Evolutionary conservation across 2,329 filamentous ascomycete genomes (phyloP), one percentile per base, ranked within the genome.

Genomic region (Claviceps lovelessii): DNA sequence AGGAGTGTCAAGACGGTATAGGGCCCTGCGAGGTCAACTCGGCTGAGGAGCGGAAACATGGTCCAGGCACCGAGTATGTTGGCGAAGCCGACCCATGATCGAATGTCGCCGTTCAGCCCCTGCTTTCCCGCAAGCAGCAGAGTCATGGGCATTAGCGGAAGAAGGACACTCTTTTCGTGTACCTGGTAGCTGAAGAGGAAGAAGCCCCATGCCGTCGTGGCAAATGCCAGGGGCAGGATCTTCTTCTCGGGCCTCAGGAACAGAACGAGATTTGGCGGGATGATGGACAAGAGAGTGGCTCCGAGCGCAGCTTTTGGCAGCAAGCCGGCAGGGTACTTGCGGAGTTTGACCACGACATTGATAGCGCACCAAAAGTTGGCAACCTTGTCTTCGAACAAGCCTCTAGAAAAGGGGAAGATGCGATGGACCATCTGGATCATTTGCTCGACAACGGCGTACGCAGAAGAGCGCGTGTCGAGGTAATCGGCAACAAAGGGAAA

Each of bases 121-220:
- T 87, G 80, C 58, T 84, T 81, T 17, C 86, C 84, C 17, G 87
- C 86, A 44, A 98, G 76, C 5, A 97, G 76, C 7, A 96, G 71
- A 0, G 90, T 97, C 87, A 94, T 95, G 0, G 93, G 93, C 67
- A 97, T 80, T 49, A 98, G 75, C 1, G 93, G 94, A 2, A 98
- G 79, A 5, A 98, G 76, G 0, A 95, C 89, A 60, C 90, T 96
- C 77, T 98, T 98, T 72, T 98, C 93, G 64, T 98, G 93, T 0
- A 98, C 94, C 67, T 98, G 93, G 68, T 95, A 98, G 63, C 89
- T 94, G 72, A 94, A 97, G 17, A 98, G 76, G 68, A 97, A 98
- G 75, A 98, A 98, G 0, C 86, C 91, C 93, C 93, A 98, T 2
- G 90, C 87, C 0, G 88, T 90, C 1, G 86, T 79, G 1, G 90